Evolutionary conservation across 805 yeast genomes (phyloP).

Genomic region (Wickerhamomyces xylosicus): DNA sequence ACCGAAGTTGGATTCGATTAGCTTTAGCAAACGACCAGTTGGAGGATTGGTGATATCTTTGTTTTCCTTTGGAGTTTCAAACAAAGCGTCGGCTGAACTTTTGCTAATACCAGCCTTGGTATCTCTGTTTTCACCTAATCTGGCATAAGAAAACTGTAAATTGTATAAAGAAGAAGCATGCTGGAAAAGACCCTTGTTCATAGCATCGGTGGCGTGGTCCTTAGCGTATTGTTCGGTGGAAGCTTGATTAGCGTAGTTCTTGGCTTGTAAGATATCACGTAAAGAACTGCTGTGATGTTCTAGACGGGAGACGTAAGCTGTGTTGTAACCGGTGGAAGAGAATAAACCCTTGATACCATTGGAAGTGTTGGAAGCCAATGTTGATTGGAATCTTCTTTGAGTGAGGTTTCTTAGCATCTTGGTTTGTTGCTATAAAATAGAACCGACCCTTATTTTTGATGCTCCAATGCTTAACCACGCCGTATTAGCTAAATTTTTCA

Average conservation of each 20-base stretch:
- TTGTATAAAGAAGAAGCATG: conserved; percentile 30
- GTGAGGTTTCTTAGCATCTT: background rate
- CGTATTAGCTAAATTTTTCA: too few species aligned
- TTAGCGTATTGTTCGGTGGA: conserved; percentile 15
- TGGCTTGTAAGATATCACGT: conserved; percentile 22
- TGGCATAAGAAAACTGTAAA: conserved; percentile 25
- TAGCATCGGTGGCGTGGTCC: conserved; percentile 19
- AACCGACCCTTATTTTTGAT: background rate
- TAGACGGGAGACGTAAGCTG: conserved; percentile 40
- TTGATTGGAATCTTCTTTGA: conserved; percentile 6
- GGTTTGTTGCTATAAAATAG: background rate
- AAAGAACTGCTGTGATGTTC: conserved; percentile 27
- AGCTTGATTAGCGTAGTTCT: conserved; percentile 17
- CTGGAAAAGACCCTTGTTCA: conserved; percentile 23
- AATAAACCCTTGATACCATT: conserved; percentile 40
- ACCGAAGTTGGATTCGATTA: conserved; percentile 55
- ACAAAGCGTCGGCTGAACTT: conserved; percentile 20
- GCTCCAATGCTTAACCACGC: too few species aligned
- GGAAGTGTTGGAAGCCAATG: conserved; percentile 12
- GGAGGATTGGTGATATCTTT: conserved; percentile 22
- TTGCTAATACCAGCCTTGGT: conserved; percentile 2
- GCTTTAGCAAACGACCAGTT: conserved; percentile 18
- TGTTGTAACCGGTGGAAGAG: conserved; percentile 34
- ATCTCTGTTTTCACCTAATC: conserved; percentile 21
- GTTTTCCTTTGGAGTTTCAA: conserved; percentile 34